These are phyloP conservation scores for Nidula niveotomentosa DNA, from an alignment of 1,284 basidiomycete genomes.

Conservation along the genomic window DNA sequence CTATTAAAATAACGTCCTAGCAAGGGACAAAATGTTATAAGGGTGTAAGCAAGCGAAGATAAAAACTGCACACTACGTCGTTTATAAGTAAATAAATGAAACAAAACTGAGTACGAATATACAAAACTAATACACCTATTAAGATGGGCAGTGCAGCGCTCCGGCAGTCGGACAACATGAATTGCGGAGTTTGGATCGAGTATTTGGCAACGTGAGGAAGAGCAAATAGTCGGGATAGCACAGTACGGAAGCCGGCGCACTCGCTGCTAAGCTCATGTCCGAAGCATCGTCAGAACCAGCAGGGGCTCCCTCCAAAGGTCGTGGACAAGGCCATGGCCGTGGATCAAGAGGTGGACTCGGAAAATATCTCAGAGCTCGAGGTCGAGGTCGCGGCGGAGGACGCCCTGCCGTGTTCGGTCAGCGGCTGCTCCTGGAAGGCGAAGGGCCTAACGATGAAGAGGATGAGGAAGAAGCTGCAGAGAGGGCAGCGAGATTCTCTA, in stretches of 20 bases:
- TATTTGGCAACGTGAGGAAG: too few species aligned
- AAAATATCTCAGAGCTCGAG: slow-evolving; percentile 69
- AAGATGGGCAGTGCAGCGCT: too few species aligned
- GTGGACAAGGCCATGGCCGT: slow-evolving; percentile 48
- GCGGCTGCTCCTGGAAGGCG: slow-evolving; percentile 60
- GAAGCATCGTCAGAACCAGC: background rate
- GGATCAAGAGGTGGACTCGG: slow-evolving; percentile 64
- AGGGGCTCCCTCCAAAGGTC: slow-evolving; percentile 4
- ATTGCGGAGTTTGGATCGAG: too few species aligned
- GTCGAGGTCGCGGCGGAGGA: slow-evolving; percentile 55
- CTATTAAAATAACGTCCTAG: too few species aligned
- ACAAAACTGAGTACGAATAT: too few species aligned
- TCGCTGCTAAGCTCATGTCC: slow-evolving; percentile 1
- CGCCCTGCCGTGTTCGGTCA: slow-evolving; percentile 63
- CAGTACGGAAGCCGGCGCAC: background rate
- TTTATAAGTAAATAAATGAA: too few species aligned
- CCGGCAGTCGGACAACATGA: too few species aligned
- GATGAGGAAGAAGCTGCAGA: slow-evolving; percentile 51
- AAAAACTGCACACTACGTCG: too few species aligned
- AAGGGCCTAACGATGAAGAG: slow-evolving; percentile 41
- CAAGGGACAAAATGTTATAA: too few species aligned
- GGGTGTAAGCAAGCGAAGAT: too few species aligned
- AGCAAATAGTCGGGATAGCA: too few species aligned
- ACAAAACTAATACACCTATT: too few species aligned
- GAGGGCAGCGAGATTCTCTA: slow-evolving; percentile 46